Percentiles rank a stretch among this genome's conserved stretches.
These are phyloP conservation scores for Rhodofomes roseus DNA, from an alignment of 1,284 basidiomycete genomes.

Conservation along the genomic window DNA sequence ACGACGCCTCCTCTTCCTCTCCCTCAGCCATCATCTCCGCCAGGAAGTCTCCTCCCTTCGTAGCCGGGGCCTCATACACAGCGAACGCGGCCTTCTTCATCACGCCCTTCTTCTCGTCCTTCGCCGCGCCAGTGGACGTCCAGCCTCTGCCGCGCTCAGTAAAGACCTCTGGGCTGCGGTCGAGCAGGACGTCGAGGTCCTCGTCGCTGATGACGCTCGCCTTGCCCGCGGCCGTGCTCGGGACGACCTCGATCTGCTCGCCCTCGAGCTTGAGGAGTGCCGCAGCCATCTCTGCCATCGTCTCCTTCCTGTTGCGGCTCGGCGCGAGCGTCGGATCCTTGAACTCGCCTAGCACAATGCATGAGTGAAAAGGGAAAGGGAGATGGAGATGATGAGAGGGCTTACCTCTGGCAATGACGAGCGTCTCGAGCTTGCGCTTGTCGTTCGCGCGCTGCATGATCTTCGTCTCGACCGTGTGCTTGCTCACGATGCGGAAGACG, in stretches of 20 bases:
- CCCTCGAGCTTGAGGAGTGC: constrained; percentile 78
- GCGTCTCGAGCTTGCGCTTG: constrained; percentile 87
- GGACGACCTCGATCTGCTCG: constrained; percentile 87
- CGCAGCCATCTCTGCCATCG: constrained; percentile 80
- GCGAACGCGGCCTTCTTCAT: constrained; percentile 61
- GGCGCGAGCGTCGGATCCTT: constrained; percentile 56
- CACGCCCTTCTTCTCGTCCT: constrained; percentile 32
- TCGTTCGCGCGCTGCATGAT: constrained; percentile 88
- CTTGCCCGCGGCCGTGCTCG: constrained; percentile 64
- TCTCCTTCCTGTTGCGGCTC: constrained; percentile 47
- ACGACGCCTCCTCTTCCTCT: constrained; percentile 4
- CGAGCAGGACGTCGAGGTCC: constrained; percentile 78
- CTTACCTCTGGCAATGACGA: constrained; percentile 89
- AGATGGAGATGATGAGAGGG: constrained; percentile 8
- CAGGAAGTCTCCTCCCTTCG: constrained; percentile 70
- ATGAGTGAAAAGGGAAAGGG: constrained; percentile 4
- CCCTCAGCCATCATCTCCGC: constrained; percentile 65
- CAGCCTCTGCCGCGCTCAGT: constrained; percentile 76
- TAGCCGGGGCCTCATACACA: constrained; percentile 72
- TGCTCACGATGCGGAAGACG: constrained; percentile 84
- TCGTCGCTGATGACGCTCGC: constrained; percentile 75
- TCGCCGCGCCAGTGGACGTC: constrained; percentile 41
- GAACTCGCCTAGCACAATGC: constrained; percentile 64
- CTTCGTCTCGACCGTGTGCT: constrained; percentile 88
- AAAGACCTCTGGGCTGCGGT: constrained; percentile 81